A percentile compares a stretch with the other conserved stretches of the same genome.
phyloP scores from a whole-genome alignment of 805 yeast species.

The Kregervanrija fluxuum region DNA sequence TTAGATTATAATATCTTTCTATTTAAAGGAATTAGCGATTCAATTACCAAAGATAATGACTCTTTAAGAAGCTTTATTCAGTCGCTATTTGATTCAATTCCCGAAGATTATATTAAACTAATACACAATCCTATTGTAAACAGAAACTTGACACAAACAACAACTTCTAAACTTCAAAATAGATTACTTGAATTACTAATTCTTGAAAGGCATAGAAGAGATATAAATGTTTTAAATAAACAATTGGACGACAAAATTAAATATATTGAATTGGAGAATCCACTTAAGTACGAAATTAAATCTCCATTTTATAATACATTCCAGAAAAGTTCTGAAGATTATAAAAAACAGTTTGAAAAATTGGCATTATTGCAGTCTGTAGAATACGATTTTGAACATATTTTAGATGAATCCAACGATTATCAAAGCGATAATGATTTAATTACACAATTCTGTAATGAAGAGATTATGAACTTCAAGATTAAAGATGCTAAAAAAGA shows the following conservation, averaged over 20 bases:
- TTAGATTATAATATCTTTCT: constrained; percentile 32
- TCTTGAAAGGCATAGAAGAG: constrained; percentile 31
- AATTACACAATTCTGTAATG: constrained; percentile 23
- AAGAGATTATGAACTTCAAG: constrained; percentile 20
- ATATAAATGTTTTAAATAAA: constrained; percentile 22
- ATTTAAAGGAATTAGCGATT: constrained; percentile 24
- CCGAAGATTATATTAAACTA: constrained; percentile 18
- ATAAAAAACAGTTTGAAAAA: constrained; percentile 22
- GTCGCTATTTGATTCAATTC: constrained; percentile 15
- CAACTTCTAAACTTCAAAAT: constrained; percentile 28
- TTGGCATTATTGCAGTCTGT: constrained; percentile 29
- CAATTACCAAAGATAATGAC: constrained; percentile 14
- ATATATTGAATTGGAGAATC: constrained; percentile 21
- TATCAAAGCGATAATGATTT: constrained; percentile 23
- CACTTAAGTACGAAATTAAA: constrained; percentile 27
- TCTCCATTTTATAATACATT: constrained; percentile 25
- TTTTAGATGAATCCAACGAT: constrained; percentile 19
- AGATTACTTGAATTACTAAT: constrained; percentile 26
- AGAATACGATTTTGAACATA: constrained; percentile 30
- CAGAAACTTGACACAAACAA: constrained; percentile 17
- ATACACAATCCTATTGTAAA: constrained; percentile 18
- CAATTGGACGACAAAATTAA: constrained; percentile 15
- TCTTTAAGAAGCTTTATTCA: constrained; percentile 18
- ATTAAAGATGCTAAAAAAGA: constrained; percentile 9
- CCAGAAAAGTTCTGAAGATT: constrained; percentile 11